A percentile compares a stretch with the other conserved stretches of the same genome.
Evolutionary conservation across 495 filamentous ascomycete genomes (phyloP).

Genomic region (Hypoxylon rickii): DNA sequence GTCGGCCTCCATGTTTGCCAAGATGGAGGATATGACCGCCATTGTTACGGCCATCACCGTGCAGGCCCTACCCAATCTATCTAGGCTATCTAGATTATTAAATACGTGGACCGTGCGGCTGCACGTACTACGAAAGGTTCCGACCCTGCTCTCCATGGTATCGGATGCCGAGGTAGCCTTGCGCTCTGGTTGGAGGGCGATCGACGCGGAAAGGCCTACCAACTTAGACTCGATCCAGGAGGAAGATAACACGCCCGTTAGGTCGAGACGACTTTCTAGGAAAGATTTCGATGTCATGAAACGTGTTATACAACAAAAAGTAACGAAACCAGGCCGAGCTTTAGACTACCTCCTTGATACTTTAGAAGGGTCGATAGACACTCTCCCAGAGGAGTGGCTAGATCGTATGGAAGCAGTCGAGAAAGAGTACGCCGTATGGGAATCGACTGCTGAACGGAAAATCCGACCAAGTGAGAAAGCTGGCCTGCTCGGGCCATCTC

Average conservation of each 20-base stretch:
- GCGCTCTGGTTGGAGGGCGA: slow-evolving; percentile 62
- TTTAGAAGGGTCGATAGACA: slow-evolving; percentile 80
- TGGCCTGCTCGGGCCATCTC: slow-evolving; percentile 2
- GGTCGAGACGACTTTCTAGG: slow-evolving; percentile 42
- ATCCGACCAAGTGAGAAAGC: slow-evolving; percentile 43
- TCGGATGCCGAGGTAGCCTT: slow-evolving; percentile 64
- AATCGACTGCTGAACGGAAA: slow-evolving; percentile 48
- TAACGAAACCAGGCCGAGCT: slow-evolving; percentile 68
- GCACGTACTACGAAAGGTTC: slow-evolving; percentile 70
- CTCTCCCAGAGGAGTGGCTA: slow-evolving; percentile 84
- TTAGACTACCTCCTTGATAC: slow-evolving; percentile 84
- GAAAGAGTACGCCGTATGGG: slow-evolving; percentile 79
- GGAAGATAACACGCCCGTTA: slow-evolving; percentile 1
- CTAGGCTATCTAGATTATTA: slow-evolving; percentile 68
- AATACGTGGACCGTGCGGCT: slow-evolving; percentile 78
- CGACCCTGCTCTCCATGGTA: slow-evolving; percentile 70
- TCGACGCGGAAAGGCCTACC: slow-evolving; percentile 45
- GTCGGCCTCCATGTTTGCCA: slow-evolving; percentile 55
- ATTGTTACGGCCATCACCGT: slow-evolving; percentile 87
- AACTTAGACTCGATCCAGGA: slow-evolving; percentile 15
- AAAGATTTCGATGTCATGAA: slow-evolving; percentile 66
- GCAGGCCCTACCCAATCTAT: slow-evolving; percentile 82
- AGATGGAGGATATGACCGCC: slow-evolving; percentile 83
- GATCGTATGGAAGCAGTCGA: slow-evolving; percentile 82
- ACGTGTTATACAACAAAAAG: slow-evolving; percentile 66